Percentiles rank a stretch among this genome's conserved stretches.
phyloP scores from a whole-genome alignment of 2,329 filamentous ascomycete genomes.

The Calonectria ilicicola region DNA sequence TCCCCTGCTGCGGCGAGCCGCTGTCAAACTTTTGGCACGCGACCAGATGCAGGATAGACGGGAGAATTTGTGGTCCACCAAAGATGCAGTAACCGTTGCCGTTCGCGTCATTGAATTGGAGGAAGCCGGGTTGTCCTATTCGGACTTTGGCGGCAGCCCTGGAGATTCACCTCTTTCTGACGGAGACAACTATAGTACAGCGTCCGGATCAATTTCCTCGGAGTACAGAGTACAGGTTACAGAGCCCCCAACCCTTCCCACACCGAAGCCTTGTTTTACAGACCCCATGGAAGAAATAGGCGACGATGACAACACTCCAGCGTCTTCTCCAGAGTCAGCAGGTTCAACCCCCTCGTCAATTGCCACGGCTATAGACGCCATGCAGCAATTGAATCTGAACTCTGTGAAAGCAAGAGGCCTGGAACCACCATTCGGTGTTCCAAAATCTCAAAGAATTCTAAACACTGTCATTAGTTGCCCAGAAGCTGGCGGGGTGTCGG shows the following conservation, averaged over 20 bases:
- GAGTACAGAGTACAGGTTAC: conserved; percentile 26
- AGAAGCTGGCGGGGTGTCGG: conserved; percentile 40
- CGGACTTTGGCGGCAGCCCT: not conserved
- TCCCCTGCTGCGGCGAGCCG: conserved; percentile 53
- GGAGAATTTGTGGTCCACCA: conserved; percentile 55
- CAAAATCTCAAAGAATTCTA: conserved; percentile 43
- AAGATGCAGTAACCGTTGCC: conserved; percentile 48
- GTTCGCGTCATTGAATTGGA: conserved; percentile 52
- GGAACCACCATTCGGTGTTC: conserved; percentile 44
- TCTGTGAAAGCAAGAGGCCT: conserved; percentile 23
- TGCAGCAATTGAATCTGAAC: conserved; percentile 28
- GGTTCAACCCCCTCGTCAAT: conserved; percentile 25
- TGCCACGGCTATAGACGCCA: conserved; percentile 28
- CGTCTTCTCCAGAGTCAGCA: conserved; percentile 13
- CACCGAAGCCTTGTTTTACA: conserved; percentile 25
- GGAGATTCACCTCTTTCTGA: not conserved
- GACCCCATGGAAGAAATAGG: conserved; percentile 27
- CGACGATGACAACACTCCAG: not conserved
- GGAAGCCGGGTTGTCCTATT: conserved; percentile 34
- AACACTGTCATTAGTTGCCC: conserved; percentile 45
- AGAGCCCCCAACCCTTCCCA: conserved; percentile 20
- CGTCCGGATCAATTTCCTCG: not conserved
- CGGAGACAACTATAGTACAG: not conserved
- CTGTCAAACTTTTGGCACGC: conserved; percentile 49
- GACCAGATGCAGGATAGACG: conserved; percentile 46